Evolutionary conservation across 2,329 filamentous ascomycete species (phyloP), one percentile per base, ranked within the genome.

Genomic region (Hypomyces rosellus): DNA sequence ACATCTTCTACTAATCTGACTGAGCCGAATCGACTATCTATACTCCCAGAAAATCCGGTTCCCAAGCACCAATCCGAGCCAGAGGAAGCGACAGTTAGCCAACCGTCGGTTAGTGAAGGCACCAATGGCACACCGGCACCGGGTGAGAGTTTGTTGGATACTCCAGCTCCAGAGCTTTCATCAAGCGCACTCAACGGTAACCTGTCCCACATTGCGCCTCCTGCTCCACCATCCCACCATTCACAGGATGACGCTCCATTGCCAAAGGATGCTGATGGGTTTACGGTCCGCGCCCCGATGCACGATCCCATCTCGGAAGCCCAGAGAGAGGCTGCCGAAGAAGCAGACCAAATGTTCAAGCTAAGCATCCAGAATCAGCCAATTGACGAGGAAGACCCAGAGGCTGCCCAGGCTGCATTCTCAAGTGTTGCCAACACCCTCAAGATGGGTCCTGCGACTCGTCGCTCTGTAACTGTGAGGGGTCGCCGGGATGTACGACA

Each of bases 401-500:
- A 85, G 52, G 88, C 84, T 43, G 82, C 85, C 61, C 75, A 84
- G 60, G 86, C 85, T 16, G 88, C 88, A 2, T 69, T 92, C 45
- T 85, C 86, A 3, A 90, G 79, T 60, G 84, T 93, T 44, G 84
- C 85, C 30, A 89, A 84, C 60, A 86, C 85, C 2, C 71, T 95
- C 36, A 84, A 85, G 50, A 69, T 76, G 61, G 75, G 82, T 22
- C 78, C 83, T 50, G 82, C 89, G 16, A 79, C 80, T 50, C 81
- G 86, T 22, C 86, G 83, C 61, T 73, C 80, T 13, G 86, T 88
- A 42, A 96, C 90, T 13, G 74, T 95, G 14, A 82, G 93, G 58
- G 93, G 93, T 46, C 86, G 93, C 54, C 81, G 93, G 63, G 92
- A 97, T 65, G 89, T 95, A 55, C 82, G 92, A 52, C 95, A 95